Evolutionary conservation across 192 early-diverging fungal genomes (phyloP).

Genomic region (Phycomyces nitens): DNA sequence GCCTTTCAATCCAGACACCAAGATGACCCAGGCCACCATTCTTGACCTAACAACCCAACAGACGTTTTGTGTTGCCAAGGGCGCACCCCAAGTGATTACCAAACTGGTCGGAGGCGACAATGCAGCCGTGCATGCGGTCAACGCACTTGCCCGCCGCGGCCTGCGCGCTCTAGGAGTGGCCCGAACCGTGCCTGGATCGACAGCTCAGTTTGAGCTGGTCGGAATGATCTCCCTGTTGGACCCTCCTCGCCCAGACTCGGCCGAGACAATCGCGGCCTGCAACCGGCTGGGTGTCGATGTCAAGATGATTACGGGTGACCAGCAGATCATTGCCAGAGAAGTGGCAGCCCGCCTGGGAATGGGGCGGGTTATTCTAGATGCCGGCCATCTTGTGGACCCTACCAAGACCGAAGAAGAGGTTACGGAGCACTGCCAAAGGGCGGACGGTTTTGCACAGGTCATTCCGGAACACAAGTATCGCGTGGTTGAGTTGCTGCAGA

Average conservation of each 20-base stretch:
- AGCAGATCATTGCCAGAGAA: constrained; percentile 91
- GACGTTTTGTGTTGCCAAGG: constrained; percentile 76
- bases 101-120: constrained; percentile 67
- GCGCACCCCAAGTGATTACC: constrained; percentile 84
- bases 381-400: constrained; percentile 77
- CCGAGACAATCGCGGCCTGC: constrained; percentile 80
- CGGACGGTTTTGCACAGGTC: constrained; percentile 96
- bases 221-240: constrained; percentile 91
- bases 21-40: constrained; percentile 89
- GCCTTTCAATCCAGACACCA: constrained; percentile 91
- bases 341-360: constrained; percentile 89
- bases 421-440: constrained; percentile 77
- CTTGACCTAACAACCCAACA: constrained; percentile 74
- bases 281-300: constrained; percentile 83
- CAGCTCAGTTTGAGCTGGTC: constrained; percentile 67
- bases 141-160: constrained; percentile 71
- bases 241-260: constrained; percentile 87
- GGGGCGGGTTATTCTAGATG: constrained; percentile 88
- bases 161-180: constrained; percentile 93
- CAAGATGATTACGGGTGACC: constrained; percentile 98
- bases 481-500: constrained; percentile 94
- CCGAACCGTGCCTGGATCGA: constrained; percentile 43
- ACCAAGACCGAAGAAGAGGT: constrained; percentile 76
- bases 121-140: constrained; percentile 70
- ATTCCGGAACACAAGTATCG: constrained; percentile 98